These are phyloP conservation scores for Grigorovia humatica DNA, from an alignment of 805 yeast genomes.

Conservation along the genomic window DNA sequence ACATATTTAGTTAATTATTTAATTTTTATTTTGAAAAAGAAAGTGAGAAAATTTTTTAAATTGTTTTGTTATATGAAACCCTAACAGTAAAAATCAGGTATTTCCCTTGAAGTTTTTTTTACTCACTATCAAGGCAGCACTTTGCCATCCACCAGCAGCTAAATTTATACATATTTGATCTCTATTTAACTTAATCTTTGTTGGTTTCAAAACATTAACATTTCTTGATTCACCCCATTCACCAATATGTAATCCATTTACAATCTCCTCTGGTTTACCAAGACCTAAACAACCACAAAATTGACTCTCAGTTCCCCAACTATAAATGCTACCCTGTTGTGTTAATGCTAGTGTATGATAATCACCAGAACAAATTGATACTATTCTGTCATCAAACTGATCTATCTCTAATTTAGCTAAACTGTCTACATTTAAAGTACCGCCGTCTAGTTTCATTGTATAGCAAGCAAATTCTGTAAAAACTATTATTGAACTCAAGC, in stretches of 20 bases:
- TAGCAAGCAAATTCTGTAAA: conserved; percentile 41
- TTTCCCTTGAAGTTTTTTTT: background rate
- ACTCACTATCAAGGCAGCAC: conserved; percentile 45
- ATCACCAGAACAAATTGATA: conserved; percentile 59
- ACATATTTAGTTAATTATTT: too few relatives aligned
- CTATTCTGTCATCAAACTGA: conserved; percentile 36
- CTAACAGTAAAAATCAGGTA: too few relatives aligned
- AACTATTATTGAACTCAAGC: conserved; percentile 43
- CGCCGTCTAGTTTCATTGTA: conserved; percentile 13
- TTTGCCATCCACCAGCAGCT: conserved; percentile 76
- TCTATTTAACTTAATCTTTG: conserved; percentile 27
- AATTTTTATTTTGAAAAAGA: too few relatives aligned
- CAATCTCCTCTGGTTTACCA: conserved; percentile 30
- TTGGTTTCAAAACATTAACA: conserved; percentile 35
- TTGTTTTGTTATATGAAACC: too few relatives aligned
- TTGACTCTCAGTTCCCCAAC: conserved; percentile 62
- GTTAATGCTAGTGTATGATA: conserved; percentile 59
- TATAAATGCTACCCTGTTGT: conserved; percentile 41
- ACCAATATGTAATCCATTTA: conserved; percentile 18
- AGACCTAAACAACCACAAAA: conserved; percentile 65
- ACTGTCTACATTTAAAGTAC: conserved; percentile 9
- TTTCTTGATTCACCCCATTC: conserved; percentile 25
- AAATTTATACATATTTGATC: conserved; percentile 45
- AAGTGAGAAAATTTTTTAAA: too few relatives aligned
- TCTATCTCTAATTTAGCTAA: conserved; percentile 13